Conservation (phyloP, 352 stramenopile species). For the Pythium utonaiense region DNA sequence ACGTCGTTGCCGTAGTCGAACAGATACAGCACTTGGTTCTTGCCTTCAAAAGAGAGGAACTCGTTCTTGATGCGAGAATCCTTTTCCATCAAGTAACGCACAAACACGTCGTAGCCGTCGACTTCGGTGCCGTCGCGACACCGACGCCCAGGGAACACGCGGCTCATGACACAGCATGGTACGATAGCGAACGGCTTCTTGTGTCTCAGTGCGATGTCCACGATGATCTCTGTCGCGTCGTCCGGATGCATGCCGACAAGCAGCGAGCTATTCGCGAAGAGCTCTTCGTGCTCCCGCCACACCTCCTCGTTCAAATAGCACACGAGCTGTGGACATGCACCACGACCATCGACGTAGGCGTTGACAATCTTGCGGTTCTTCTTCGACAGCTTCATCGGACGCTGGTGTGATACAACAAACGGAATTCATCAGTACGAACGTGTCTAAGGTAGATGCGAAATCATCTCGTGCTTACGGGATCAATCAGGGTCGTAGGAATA, state of each 20-base stretch:
- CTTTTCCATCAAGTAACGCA: constrained; percentile 82
- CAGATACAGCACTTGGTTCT: constrained; percentile 84
- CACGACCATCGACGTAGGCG: constrained; percentile 23
- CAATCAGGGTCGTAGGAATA: constrained; percentile 80
- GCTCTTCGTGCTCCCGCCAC: constrained; percentile 37
- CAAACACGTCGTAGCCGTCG: constrained; percentile 77
- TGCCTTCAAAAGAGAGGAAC: constrained; percentile 77
- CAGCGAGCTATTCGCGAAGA: constrained; percentile 81
- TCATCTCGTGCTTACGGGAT: constrained; percentile 50
- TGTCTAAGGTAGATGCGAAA: background rate
- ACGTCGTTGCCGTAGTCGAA: constrained; percentile 39
- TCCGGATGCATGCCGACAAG: constrained; percentile 95
- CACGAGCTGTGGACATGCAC: constrained; percentile 52
- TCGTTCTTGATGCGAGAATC: constrained; percentile 51
- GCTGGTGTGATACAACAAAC: constrained; percentile 33
- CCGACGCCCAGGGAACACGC: constrained; percentile 81
- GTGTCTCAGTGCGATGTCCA: constrained; percentile 86
- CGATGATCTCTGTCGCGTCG: constrained; percentile 94
- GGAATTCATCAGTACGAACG: background rate
- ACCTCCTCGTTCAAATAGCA: constrained; percentile 56
- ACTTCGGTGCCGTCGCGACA: constrained; percentile 60
- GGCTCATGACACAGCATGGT: constrained; percentile 95
- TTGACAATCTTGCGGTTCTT: constrained; percentile 64
- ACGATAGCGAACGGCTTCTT: constrained; percentile 94
- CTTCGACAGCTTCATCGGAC: constrained; percentile 77